Evolutionary conservation across 176 grass and related monocot species (phyloP), one percentile per base, ranked within the genome.

Genomic region (Carex scoparia): DNA sequence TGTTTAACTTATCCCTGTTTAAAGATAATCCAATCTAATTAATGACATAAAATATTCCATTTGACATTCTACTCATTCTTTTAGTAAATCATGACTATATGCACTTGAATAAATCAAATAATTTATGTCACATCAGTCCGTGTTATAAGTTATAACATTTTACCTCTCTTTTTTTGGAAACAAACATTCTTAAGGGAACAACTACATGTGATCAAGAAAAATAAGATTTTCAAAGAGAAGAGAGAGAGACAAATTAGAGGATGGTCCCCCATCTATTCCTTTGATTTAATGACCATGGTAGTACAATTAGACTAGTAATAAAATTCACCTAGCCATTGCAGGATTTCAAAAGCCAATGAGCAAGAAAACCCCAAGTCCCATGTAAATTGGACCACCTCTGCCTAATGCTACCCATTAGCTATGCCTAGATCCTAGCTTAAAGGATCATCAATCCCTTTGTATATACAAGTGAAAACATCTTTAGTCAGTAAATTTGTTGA

Each of bases 401-500:
- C 55, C 77, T 72, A 86, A 54, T 86, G 69, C 89, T 84, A 84
- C 82, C 86, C 81, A 28, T 81, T 87, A 86, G 84, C 56, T 64
- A 63, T 84, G 65, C 82, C 90, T 55, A 35, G 28, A 42, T 65
- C 87, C 84, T 91, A 91, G 87, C 83, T 91, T 90, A 82, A 87
- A 91, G 86, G 81, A 14, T 31, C 88, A 87, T 90, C 86, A 40
- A 90, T 32, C 86, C 72, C 82, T 65, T 62, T 46, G 77, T 48
- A 42, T 42, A 46, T 56, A 51, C 48, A 81, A 42, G 79, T 81
- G 40, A 81, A 23, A 83, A 67, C 62, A 69, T 69, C 63, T 53
- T 38, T 33, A 37, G 60, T 55, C 42, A 67, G 63, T 42, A 83
- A 69, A 83, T 68, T 8, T 38, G 63, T 69, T 83, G 81, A 83